phyloP scores from a whole-genome alignment of 2,329 filamentous ascomycete genomes.

The Lachnum nothofagi region DNA sequence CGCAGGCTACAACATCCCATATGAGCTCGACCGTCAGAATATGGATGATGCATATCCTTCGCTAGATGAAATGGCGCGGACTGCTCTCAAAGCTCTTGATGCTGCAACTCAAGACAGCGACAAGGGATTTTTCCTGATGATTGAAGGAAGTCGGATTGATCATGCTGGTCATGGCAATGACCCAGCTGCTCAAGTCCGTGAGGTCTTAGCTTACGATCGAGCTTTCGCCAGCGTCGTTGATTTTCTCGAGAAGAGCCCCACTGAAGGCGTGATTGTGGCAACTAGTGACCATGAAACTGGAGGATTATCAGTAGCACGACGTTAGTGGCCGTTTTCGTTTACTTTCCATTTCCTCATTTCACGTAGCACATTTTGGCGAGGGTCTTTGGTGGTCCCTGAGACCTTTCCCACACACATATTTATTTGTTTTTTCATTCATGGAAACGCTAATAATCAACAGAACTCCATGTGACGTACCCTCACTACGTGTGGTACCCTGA shows the following conservation, averaged over 20 bases:
- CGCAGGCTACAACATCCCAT: conserved; percentile 77
- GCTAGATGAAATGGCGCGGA: conserved; percentile 82
- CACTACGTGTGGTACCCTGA: conserved; percentile 76
- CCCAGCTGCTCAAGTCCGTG: conserved; percentile 76
- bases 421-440: not conserved
- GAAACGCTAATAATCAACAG: conserved; percentile 27
- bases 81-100: conserved; percentile 73
- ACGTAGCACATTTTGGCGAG: not conserved
- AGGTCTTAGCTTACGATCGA: conserved; percentile 92
- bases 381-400: too few species aligned
- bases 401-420: too few species aligned
- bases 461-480: conserved; percentile 58
- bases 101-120: conserved; percentile 78
- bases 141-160: conserved; percentile 93
- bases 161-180: conserved; percentile 87
- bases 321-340: conserved; percentile 39
- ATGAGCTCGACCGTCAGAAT: conserved; percentile 79
- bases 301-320: conserved; percentile 75
- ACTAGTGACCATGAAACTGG: conserved; percentile 98
- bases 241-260: conserved; percentile 70
- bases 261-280: conserved; percentile 74
- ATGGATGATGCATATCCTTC: conserved; percentile 79
- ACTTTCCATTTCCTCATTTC: not conserved
- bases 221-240: conserved; percentile 78
- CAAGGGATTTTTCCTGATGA: conserved; percentile 97